A percentile compares a stretch with the other conserved stretches of the same genome.
These are phyloP conservation scores for Coemansia sp. DNA, from an alignment of 192 early-diverging fungal genomes.

Conservation along the genomic window DNA sequence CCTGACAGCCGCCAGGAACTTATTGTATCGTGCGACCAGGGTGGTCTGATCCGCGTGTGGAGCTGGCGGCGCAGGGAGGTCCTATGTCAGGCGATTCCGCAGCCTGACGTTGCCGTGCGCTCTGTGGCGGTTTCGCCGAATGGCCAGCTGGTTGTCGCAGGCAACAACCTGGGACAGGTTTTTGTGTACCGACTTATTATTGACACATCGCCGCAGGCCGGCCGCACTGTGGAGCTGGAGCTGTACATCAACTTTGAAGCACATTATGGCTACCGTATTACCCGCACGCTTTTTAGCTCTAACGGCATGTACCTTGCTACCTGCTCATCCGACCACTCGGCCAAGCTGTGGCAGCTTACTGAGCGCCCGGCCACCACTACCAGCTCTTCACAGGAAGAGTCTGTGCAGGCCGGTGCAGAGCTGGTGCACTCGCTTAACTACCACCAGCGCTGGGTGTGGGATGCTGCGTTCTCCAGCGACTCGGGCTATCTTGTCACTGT, in stretches of 20 bases:
- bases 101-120: constrained; percentile 35
- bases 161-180: constrained; percentile 51
- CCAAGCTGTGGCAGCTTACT: constrained; percentile 49
- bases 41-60: constrained; percentile 45
- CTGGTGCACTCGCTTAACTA: constrained; percentile 39
- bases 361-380: constrained; percentile 18
- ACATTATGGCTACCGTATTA: constrained; percentile 38
- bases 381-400: constrained; percentile 18
- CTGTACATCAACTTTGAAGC: constrained; percentile 51
- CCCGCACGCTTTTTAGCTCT: constrained; percentile 42
- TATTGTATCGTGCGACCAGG: constrained; percentile 50
- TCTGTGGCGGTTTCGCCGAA: constrained; percentile 50
- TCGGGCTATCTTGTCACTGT: constrained; percentile 52
- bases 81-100: constrained; percentile 41
- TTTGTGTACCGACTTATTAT: constrained; percentile 50
- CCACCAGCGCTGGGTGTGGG: constrained; percentile 56
- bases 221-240: constrained; percentile 45
- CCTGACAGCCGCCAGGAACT: constrained; percentile 49
- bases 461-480: constrained; percentile 52
- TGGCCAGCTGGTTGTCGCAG: constrained; percentile 49
- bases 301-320: constrained; percentile 43
- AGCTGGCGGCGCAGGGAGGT: constrained; percentile 37
- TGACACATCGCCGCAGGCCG: constrained; percentile 38
- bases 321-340: constrained; percentile 48
- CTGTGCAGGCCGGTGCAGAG: constrained; percentile 25